These are phyloP conservation scores for Suillus tomentosus DNA, from an alignment of 768 basidiomycete genomes.

Conservation along the genomic window DNA sequence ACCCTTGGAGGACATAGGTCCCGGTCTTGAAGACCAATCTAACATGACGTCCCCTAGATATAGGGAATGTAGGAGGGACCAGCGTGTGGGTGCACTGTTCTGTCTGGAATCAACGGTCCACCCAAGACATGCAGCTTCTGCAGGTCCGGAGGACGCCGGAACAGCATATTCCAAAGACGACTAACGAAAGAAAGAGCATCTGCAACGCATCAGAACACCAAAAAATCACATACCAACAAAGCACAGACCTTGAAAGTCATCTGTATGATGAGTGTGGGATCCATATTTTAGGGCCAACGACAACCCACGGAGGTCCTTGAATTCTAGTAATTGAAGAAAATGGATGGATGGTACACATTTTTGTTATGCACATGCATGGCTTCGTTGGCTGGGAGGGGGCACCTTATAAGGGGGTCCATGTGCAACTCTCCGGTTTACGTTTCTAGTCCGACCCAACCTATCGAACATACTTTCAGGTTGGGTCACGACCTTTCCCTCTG, in stretches of 20 bases:
- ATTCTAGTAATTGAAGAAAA: slow-evolving; percentile 61
- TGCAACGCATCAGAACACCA: slow-evolving; percentile 16
- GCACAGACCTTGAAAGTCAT: slow-evolving; percentile 56
- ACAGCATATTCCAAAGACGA: slow-evolving; percentile 71
- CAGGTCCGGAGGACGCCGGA: slow-evolving; percentile 61
- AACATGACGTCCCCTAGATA: slow-evolving; percentile 66
- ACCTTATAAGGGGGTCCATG: too few relatives aligned
- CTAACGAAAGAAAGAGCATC: slow-evolving; percentile 26
- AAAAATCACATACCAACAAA: not conserved
- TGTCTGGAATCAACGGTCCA: slow-evolving; percentile 37
- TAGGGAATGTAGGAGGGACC: slow-evolving; percentile 65
- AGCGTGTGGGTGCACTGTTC: slow-evolving; percentile 53
- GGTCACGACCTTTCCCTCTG: too few relatives aligned
- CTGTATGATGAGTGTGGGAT: slow-evolving; percentile 62
- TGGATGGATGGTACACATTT: slow-evolving; percentile 11
- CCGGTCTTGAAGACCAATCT: slow-evolving; percentile 44
- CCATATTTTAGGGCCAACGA: slow-evolving; percentile 57
- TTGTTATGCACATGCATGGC: slow-evolving; percentile 51
- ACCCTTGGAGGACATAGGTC: slow-evolving; percentile 46
- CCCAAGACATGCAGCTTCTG: slow-evolving; percentile 57
- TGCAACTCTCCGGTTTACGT: too few relatives aligned
- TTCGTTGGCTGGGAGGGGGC: slow-evolving; percentile 57
- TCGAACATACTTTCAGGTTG: too few relatives aligned
- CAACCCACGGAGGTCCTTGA: slow-evolving; percentile 63
- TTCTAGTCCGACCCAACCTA: too few relatives aligned